A percentile compares a stretch with the other conserved stretches of the same genome.
phyloP scores from a whole-genome alignment of 805 yeast genomes.

The Wickerhamomyces subpelliculosus region DNA sequence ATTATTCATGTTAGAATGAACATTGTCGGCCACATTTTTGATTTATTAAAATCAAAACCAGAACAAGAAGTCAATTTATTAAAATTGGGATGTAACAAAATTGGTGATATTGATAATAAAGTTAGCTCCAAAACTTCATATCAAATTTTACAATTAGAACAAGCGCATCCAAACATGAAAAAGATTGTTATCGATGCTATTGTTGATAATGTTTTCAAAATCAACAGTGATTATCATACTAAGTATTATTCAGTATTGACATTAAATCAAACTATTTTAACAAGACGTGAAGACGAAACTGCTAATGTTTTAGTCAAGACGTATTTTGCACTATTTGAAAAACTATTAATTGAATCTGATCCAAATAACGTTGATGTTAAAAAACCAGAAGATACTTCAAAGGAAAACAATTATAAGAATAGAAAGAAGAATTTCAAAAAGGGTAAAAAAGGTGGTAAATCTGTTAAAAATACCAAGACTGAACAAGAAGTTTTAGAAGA shows the following conservation, averaged over 20 bases:
- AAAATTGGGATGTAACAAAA: slow-evolving; percentile 83
- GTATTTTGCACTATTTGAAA: slow-evolving; percentile 82
- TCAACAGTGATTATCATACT: slow-evolving; percentile 76
- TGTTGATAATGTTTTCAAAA: slow-evolving; percentile 71
- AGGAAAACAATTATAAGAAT: slow-evolving; percentile 46
- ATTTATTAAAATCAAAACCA: slow-evolving; percentile 76
- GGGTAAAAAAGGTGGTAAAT: slow-evolving; percentile 85
- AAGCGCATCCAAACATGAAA: slow-evolving; percentile 95
- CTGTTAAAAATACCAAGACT: slow-evolving; percentile 59
- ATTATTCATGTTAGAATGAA: slow-evolving; percentile 81
- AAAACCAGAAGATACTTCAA: slow-evolving; percentile 27
- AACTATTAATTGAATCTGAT: slow-evolving; percentile 66
- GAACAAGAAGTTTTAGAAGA: slow-evolving; percentile 67
- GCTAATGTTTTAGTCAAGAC: slow-evolving; percentile 81
- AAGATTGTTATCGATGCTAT: slow-evolving; percentile 70
- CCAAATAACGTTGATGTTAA: slow-evolving; percentile 34
- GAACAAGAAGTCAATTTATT: slow-evolving; percentile 94
- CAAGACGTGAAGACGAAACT: slow-evolving; percentile 66
- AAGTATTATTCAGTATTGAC: slow-evolving; percentile 85
- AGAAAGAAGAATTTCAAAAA: slow-evolving; percentile 72
- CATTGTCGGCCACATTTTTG: slow-evolving; percentile 70
- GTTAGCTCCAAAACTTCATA: slow-evolving; percentile 87
- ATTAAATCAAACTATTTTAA: slow-evolving; percentile 85
- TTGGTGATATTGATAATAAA: slow-evolving; percentile 89
- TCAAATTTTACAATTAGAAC: slow-evolving; percentile 71